Percentiles rank a stretch among this genome's conserved stretches.
phyloP scores from a whole-genome alignment of 768 basidiomycete species.

The Tricholoma flavovirens region DNA sequence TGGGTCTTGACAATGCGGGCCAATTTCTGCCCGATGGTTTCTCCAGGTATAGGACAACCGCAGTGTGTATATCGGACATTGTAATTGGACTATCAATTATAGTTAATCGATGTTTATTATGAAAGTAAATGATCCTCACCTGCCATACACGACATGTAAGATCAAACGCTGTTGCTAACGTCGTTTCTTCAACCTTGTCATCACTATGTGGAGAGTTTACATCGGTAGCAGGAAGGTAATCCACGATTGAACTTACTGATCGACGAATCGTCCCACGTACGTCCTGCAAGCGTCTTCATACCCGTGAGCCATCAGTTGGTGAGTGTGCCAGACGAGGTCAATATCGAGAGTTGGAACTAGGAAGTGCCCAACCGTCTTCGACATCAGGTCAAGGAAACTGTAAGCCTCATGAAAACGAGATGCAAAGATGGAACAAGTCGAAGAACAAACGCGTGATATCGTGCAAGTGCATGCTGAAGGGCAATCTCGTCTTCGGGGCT shows the following conservation, averaged over 20 bases:
- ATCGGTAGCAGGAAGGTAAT: not conserved
- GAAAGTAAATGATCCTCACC: not conserved
- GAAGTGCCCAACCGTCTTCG: constrained; percentile 28
- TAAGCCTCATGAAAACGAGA: not conserved
- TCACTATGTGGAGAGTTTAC: constrained; percentile 28
- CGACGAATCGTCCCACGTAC: constrained; percentile 33
- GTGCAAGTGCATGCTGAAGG: constrained; percentile 36
- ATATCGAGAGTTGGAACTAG: constrained; percentile 56
- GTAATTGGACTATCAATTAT: constrained; percentile 31
- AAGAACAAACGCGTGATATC: constrained; percentile 41
- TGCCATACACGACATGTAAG: constrained; percentile 24
- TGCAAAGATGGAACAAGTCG: not conserved
- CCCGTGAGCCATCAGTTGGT: constrained; percentile 41
- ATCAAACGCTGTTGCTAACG: constrained; percentile 22
- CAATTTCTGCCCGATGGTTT: constrained; percentile 35
- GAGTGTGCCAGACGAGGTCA: constrained; percentile 63
- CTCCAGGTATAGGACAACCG: constrained; percentile 44
- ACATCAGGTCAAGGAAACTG: constrained; percentile 45
- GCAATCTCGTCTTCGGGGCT: constrained; percentile 24
- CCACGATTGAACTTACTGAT: constrained; percentile 34
- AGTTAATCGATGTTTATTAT: not conserved
- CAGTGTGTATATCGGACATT: constrained; percentile 45
- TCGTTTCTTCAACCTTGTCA: constrained; percentile 23
- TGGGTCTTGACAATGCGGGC: constrained; percentile 21
- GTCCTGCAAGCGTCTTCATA: constrained; percentile 37